A percentile compares a stretch with the other conserved stretches of the same genome.
Conservation (phyloP, 2,329 filamentous ascomycete species). For the Hypoxylon sp. region DNA sequence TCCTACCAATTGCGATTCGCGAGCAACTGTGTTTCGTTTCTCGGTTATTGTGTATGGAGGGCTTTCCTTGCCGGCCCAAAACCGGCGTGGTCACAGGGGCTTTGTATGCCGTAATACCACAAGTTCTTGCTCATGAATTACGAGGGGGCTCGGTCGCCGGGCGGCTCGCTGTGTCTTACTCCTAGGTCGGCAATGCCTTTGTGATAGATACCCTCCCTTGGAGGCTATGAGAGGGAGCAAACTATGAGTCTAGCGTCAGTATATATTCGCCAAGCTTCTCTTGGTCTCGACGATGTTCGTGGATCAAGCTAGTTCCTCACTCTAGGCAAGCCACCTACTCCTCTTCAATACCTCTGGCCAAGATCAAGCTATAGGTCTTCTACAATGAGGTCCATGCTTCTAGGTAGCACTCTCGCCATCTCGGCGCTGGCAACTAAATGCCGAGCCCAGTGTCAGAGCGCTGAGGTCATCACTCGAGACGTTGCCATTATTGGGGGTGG, state of each 20-base stretch:
- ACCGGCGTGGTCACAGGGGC: slow-evolving; percentile 5
- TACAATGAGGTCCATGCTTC: slow-evolving; percentile 21
- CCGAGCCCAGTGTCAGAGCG: slow-evolving; percentile 11
- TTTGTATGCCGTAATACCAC: slow-evolving; percentile 3
- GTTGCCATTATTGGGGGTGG: slow-evolving; percentile 47
- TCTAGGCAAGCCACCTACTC: slow-evolving; percentile 6
- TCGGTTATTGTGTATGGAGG: not conserved
- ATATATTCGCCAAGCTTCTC: slow-evolving; percentile 27
- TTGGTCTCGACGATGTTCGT: not conserved
- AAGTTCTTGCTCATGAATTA: slow-evolving; percentile 8
- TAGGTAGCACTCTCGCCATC: slow-evolving; percentile 15
- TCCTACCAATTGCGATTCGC: slow-evolving; percentile 1
- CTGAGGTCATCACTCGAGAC: slow-evolving; percentile 42
- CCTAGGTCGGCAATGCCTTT: slow-evolving; percentile 2
- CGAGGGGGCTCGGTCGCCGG: not conserved
- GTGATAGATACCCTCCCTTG: not conserved
- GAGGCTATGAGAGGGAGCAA: not conserved
- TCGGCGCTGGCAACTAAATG: slow-evolving; percentile 19
- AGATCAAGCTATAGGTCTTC: slow-evolving; percentile 9
- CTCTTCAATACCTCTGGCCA: slow-evolving; percentile 3
- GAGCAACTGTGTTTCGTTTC: not conserved
- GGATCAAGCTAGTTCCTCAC: slow-evolving; percentile 19
- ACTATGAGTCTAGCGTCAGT: not conserved
- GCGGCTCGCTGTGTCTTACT: slow-evolving; percentile 2
- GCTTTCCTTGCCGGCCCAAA: not conserved